A percentile compares a stretch with the other conserved stretches of the same genome.
Evolutionary conservation across 2,329 filamentous ascomycete species (phyloP).

Genomic region (Diaporthe sp.): DNA sequence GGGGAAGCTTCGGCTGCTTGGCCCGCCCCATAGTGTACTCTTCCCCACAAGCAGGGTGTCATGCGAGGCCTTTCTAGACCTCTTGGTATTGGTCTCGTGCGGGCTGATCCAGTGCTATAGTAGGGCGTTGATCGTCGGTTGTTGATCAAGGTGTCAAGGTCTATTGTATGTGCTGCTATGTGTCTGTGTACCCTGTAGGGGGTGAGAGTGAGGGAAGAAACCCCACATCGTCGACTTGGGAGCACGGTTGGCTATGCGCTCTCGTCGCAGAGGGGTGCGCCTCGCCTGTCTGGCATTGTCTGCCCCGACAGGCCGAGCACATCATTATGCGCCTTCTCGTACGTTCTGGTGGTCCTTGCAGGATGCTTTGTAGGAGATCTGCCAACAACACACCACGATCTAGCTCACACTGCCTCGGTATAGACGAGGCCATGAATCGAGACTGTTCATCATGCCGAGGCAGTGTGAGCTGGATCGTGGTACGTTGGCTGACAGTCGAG

Average conservation of each 20-base stretch:
- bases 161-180: background rate
- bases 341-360: background rate
- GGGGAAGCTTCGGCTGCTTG: background rate
- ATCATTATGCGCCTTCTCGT: background rate
- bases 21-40: background rate
- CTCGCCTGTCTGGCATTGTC: background rate
- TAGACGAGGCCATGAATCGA: background rate
- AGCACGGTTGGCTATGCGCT: background rate
- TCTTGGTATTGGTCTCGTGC: constrained; percentile 9
- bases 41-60: constrained; percentile 15
- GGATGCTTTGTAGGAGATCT: too few species aligned
- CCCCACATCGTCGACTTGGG: background rate
- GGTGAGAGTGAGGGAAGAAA: background rate
- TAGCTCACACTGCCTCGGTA: too few species aligned
- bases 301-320: background rate
- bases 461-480: background rate
- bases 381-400: too few species aligned
- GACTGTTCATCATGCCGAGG: background rate
- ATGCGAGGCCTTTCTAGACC: constrained; percentile 20
- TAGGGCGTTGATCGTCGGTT: background rate
- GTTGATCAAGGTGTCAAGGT: background rate
- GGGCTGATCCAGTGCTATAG: background rate
- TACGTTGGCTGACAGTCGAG: background rate
- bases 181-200: background rate
- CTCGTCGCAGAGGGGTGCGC: background rate